These are phyloP conservation scores for Phialophora expanda DNA, from an alignment of 2,329 filamentous ascomycete species.

Conservation along the genomic window DNA sequence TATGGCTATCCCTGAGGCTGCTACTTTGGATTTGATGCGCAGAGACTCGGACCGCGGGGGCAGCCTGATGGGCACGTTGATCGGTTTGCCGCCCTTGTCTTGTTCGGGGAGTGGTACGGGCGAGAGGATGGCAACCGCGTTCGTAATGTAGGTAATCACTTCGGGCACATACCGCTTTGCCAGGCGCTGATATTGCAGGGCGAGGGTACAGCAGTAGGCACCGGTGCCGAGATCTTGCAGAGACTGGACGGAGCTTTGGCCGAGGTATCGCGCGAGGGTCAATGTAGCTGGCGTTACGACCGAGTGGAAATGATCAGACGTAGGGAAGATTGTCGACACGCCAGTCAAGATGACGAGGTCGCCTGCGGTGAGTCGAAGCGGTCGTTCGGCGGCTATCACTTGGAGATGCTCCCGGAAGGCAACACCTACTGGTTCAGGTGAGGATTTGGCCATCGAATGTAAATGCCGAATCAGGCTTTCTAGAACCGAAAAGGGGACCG, in stretches of 20 bases:
- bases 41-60: slow-evolving; percentile 53
- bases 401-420: slow-evolving; percentile 77
- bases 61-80: slow-evolving; percentile 32
- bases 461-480: slow-evolving; percentile 87
- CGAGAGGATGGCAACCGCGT: slow-evolving; percentile 72
- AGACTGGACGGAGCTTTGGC: slow-evolving; percentile 71
- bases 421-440: slow-evolving; percentile 75
- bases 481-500: slow-evolving; percentile 65
- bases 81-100: slow-evolving; percentile 21
- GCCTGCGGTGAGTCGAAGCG: slow-evolving; percentile 62
- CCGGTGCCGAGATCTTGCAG: slow-evolving; percentile 73
- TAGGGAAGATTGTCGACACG: slow-evolving; percentile 84
- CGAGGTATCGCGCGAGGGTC: slow-evolving; percentile 81
- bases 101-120: slow-evolving; percentile 26
- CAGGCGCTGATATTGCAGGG: slow-evolving; percentile 79
- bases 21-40: slow-evolving; percentile 52
- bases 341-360: slow-evolving; percentile 85
- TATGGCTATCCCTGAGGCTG: slow-evolving; percentile 34
- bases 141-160: slow-evolving; percentile 78
- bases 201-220: slow-evolving; percentile 77
- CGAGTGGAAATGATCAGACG: slow-evolving; percentile 96
- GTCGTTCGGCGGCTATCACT: slow-evolving; percentile 57
- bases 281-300: slow-evolving; percentile 90
- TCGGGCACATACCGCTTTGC: slow-evolving; percentile 91
- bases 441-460: slow-evolving; percentile 88